Percentiles rank a stretch among this genome's conserved stretches.
Conservation (phyloP, 371 early-diverging fungal genomes). For the Rhizopus delemar region DNA sequence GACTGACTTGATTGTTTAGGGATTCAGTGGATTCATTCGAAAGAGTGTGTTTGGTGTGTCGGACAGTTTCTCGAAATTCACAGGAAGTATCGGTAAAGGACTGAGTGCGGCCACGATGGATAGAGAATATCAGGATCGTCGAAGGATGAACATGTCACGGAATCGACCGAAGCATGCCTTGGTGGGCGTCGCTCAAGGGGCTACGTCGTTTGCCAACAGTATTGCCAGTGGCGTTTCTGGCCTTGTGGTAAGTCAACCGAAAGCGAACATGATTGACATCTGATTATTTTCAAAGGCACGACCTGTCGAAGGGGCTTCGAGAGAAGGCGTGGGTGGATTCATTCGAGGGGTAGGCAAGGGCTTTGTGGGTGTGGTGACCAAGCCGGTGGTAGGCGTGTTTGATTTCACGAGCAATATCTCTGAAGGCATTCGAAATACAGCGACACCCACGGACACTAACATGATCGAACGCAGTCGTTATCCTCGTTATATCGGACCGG, state of each 20-base stretch:
- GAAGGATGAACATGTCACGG: slow-evolving; percentile 76
- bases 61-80: slow-evolving; percentile 93
- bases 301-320: slow-evolving; percentile 91
- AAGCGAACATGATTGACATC: too few relatives aligned
- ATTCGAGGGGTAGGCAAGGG: slow-evolving; percentile 97
- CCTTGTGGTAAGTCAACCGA: slow-evolving; percentile 37
- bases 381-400: slow-evolving; percentile 92
- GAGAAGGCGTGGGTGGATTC: slow-evolving; percentile 93
- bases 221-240: slow-evolving; percentile 91
- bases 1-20: slow-evolving; percentile 42
- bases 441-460: slow-evolving; percentile 75
- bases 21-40: slow-evolving; percentile 86
- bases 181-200: slow-evolving; percentile 90
- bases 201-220: slow-evolving; percentile 81
- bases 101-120: slow-evolving; percentile 96
- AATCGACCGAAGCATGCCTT: slow-evolving; percentile 94
- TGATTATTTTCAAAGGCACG: slow-evolving; percentile 55
- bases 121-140: slow-evolving; percentile 82
- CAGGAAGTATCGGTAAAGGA: slow-evolving; percentile 96
- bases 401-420: slow-evolving; percentile 91
- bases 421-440: slow-evolving; percentile 54
- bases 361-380: slow-evolving; percentile 88
- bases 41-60: slow-evolving; percentile 97
- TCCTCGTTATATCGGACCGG: slow-evolving; percentile 84
- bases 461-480: slow-evolving; percentile 74